Evolutionary conservation across 495 filamentous ascomycete genomes (phyloP).

Genomic region (Aspergillus steynii): DNA sequence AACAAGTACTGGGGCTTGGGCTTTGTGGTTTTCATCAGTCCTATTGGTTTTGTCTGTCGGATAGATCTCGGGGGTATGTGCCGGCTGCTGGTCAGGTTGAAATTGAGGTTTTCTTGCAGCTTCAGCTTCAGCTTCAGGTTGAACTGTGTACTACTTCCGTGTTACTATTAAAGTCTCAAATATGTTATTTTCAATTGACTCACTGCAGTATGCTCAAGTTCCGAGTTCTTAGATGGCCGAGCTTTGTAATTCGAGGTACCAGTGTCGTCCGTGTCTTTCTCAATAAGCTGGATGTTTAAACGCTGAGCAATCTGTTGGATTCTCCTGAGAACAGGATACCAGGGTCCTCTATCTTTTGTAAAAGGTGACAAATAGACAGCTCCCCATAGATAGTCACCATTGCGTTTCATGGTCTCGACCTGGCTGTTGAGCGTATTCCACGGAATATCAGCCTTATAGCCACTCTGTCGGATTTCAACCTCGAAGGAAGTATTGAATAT

Average conservation of each 20-base stretch:
- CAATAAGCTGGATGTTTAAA: slow-evolving; percentile 13
- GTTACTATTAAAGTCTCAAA: too few species aligned
- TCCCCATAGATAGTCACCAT: slow-evolving; percentile 20
- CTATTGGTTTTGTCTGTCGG: background rate
- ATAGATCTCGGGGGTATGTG: too few species aligned
- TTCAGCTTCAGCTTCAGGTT: background rate
- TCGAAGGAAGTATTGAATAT: slow-evolving; percentile 30
- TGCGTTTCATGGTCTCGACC: slow-evolving; percentile 23
- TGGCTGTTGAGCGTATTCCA: slow-evolving; percentile 19
- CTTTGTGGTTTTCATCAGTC: background rate
- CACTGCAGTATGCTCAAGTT: background rate
- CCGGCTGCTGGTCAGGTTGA: background rate
- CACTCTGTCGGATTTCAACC: slow-evolving; percentile 18
- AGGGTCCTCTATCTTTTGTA: slow-evolving; percentile 12
- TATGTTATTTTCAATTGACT: too few species aligned
- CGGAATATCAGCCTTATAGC: slow-evolving; percentile 16
- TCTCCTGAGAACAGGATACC: slow-evolving; percentile 17
- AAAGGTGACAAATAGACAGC: slow-evolving; percentile 28
- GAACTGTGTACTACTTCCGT: background rate
- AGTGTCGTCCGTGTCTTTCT: slow-evolving; percentile 18
- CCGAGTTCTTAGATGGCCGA: background rate
- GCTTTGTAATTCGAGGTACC: slow-evolving; percentile 10
- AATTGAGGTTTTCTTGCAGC: background rate
- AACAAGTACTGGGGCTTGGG: background rate
- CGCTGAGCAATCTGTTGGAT: slow-evolving; percentile 20